Percentiles rank a stretch among this genome's conserved stretches.
These are phyloP conservation scores for Lipomyces yamanashiensis DNA, from an alignment of 805 yeast genomes.

Conservation along the genomic window DNA sequence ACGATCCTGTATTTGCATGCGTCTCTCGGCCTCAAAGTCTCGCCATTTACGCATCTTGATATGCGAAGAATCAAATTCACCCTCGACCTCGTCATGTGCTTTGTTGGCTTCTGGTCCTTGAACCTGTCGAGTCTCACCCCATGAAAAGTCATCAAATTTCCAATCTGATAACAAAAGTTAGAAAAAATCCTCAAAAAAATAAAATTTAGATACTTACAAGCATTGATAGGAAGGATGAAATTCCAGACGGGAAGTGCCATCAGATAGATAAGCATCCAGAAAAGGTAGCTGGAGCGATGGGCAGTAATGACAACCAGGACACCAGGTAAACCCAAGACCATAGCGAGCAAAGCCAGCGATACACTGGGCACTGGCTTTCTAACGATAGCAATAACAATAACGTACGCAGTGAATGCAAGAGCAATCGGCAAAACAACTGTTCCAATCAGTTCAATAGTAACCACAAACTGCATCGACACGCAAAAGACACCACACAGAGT, in stretches of 20 bases:
- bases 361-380: conserved; percentile 77
- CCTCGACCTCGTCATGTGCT: conserved; percentile 70
- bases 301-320: conserved; percentile 79
- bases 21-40: conserved; percentile 76
- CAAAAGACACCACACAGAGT: conserved; percentile 95
- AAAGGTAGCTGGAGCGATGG: conserved; percentile 67
- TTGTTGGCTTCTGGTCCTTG: conserved; percentile 60
- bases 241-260: conserved; percentile 91
- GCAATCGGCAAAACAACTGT: conserved; percentile 90
- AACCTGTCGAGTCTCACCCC: conserved; percentile 94
- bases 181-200: not conserved
- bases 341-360: conserved; percentile 73
- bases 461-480: conserved; percentile 92
- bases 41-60: conserved; percentile 94
- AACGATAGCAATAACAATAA: conserved; percentile 71
- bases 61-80: conserved; percentile 85
- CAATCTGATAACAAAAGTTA: conserved; percentile 61
- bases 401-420: conserved; percentile 78
- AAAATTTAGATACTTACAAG: conserved; percentile 24
- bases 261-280: conserved; percentile 81
- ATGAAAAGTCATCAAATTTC: conserved; percentile 95
- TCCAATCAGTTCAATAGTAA: conserved; percentile 82
- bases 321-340: conserved; percentile 87
- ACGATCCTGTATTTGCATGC: conserved; percentile 4
- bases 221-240: conserved; percentile 77